These are phyloP conservation scores for Schizosaccharomyces pombe DNA, from an alignment of 805 yeast species.

Conservation along the genomic window ASM294v3 CU329670.1:1045001-1045500, in stretches of 20 bases:
- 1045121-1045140: slow-evolving; percentile 12
- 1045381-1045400: slow-evolving; percentile 35
- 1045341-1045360: slow-evolving; percentile 60
- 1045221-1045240: slow-evolving; percentile 3
- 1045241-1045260: slow-evolving; percentile 12
- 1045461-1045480: slow-evolving; percentile 37
- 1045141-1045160: slow-evolving; percentile 8
- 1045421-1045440: slow-evolving; percentile 20
- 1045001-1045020: background rate
- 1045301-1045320: slow-evolving; percentile 37
- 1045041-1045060: background rate
- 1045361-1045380: slow-evolving; percentile 66
- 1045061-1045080: slow-evolving; percentile 10
- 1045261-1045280: slow-evolving; percentile 15
- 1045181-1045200: slow-evolving; percentile 8
- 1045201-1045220: slow-evolving; percentile 6
- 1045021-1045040: too few relatives aligned
- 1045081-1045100: slow-evolving; percentile 10
- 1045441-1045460: slow-evolving; percentile 37
- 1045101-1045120: slow-evolving; percentile 12
- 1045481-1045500: slow-evolving; percentile 30
- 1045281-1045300: slow-evolving; percentile 26
- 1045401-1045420: slow-evolving; percentile 22
- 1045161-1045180: slow-evolving; percentile 6
- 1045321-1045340: slow-evolving; percentile 62